Evolutionary conservation across 2,329 filamentous ascomycete species (phyloP).

Genomic region (Colletotrichum tanaceti): DNA sequence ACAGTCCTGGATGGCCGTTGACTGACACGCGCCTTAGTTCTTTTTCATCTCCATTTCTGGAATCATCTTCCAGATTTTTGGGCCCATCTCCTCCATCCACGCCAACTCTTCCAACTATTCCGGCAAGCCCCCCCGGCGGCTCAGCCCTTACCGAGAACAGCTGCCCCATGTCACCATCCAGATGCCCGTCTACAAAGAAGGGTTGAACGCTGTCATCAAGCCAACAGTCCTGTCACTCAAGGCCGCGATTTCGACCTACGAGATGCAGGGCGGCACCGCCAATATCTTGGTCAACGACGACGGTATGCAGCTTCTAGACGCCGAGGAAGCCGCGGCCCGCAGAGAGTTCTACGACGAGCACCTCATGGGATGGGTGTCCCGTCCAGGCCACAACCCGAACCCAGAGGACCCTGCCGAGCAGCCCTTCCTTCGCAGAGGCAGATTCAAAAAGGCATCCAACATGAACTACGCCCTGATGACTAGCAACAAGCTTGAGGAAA

Average conservation of each 20-base stretch:
- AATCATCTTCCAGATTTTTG: conserved; percentile 59
- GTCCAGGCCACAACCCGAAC: conserved; percentile 64
- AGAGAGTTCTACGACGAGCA: conserved; percentile 68
- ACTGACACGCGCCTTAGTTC: conserved; percentile 48
- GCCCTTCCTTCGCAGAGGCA: conserved; percentile 66
- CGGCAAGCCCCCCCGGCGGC: conserved; percentile 48
- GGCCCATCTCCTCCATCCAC: conserved; percentile 57
- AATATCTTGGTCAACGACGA: conserved; percentile 78
- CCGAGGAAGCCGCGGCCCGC: conserved; percentile 59
- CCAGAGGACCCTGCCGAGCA: conserved; percentile 59
- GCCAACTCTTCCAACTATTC: conserved; percentile 60
- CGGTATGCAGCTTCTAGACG: conserved; percentile 71
- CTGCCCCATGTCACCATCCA: conserved; percentile 58
- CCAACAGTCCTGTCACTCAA: conserved; percentile 62
- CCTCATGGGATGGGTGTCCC: conserved; percentile 67
- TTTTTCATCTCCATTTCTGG: conserved; percentile 58
- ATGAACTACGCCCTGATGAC: conserved; percentile 73
- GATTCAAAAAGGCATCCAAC: conserved; percentile 75
- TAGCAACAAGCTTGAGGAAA: conserved; percentile 67
- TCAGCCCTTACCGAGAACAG: conserved; percentile 49
- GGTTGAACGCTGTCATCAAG: conserved; percentile 56
- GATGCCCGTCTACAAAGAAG: conserved; percentile 59
- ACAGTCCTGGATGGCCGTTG: fast-evolving
- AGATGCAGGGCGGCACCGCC: conserved; percentile 70
- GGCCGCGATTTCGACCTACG: conserved; percentile 62